Percentiles rank a stretch among this genome's conserved stretches.
phyloP scores from a whole-genome alignment of 2,329 filamentous ascomycete species.

The Pezicula radicicola region DNA sequence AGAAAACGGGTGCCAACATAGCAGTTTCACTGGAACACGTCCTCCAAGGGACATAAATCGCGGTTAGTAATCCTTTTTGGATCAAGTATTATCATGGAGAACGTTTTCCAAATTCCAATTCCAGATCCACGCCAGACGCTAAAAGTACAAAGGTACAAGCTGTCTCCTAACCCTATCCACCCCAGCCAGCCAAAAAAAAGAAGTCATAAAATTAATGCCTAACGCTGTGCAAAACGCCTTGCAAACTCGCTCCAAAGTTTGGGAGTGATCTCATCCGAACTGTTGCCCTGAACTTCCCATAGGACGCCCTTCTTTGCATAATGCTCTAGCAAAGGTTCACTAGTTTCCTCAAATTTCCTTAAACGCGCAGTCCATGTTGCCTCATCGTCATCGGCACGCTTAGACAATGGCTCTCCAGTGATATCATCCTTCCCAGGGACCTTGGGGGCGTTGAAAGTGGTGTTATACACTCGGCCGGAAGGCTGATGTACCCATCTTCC shows the following conservation, averaged over 20 bases:
- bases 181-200: too few relatives aligned
- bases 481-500: constrained; percentile 92
- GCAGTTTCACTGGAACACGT: too few relatives aligned
- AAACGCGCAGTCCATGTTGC: constrained; percentile 81
- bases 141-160: too few relatives aligned
- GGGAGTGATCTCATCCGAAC: constrained; percentile 94
- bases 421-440: constrained; percentile 81
- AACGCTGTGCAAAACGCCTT: constrained; percentile 57
- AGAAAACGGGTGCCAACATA: too few relatives aligned
- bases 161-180: too few relatives aligned
- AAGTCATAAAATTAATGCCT: too few relatives aligned
- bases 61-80: too few relatives aligned
- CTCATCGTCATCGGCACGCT: constrained; percentile 82
- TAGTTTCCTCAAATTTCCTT: constrained; percentile 83
- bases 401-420: constrained; percentile 81
- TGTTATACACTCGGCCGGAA: constrained; percentile 93
- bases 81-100: too few relatives aligned
- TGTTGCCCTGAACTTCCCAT: constrained; percentile 83
- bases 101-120: too few relatives aligned
- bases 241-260: constrained; percentile 82
- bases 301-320: constrained; percentile 82
- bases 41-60: too few relatives aligned
- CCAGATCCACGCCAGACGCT: too few relatives aligned
- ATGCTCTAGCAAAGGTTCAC: constrained; percentile 79
- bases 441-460: constrained; percentile 82